Evolutionary conservation across 2,329 filamentous ascomycete species (phyloP).

Genomic region (Colletotrichum tamarilloi): DNA sequence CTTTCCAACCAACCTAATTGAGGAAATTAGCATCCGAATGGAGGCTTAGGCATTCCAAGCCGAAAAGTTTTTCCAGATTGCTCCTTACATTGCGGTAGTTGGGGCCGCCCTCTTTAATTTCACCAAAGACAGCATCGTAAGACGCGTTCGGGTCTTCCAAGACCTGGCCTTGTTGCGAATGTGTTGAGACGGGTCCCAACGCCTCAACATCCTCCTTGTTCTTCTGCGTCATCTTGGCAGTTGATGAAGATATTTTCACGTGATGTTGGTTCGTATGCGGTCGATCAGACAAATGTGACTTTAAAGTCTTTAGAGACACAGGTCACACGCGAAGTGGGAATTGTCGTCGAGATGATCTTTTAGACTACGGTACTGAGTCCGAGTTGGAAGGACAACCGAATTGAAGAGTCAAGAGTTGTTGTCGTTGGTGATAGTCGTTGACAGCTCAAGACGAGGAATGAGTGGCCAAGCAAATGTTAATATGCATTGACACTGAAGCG

Average conservation of each 20-base stretch:
- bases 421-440: background rate
- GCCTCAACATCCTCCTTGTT: slow-evolving; percentile 30
- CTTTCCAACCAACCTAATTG: slow-evolving; percentile 53
- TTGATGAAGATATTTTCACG: background rate
- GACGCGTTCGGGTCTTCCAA: slow-evolving; percentile 8
- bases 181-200: slow-evolving; percentile 10
- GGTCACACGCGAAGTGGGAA: background rate
- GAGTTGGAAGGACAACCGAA: background rate
- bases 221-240: slow-evolving; percentile 11
- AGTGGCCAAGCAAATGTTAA: background rate
- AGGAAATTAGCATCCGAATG: background rate
- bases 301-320: background rate
- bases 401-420: background rate
- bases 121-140: slow-evolving; percentile 46
- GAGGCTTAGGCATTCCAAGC: background rate
- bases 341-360: background rate
- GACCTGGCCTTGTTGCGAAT: slow-evolving; percentile 25
- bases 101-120: slow-evolving; percentile 43
- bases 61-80: slow-evolving; percentile 30
- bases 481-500: background rate
- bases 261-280: background rate
- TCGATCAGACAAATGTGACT: background rate
- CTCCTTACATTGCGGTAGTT: slow-evolving; percentile 44
- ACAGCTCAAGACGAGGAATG: background rate
- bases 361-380: background rate